phyloP scores from a whole-genome alignment of 202 grass and related monocot species.

The Setaria viridis region DNA sequence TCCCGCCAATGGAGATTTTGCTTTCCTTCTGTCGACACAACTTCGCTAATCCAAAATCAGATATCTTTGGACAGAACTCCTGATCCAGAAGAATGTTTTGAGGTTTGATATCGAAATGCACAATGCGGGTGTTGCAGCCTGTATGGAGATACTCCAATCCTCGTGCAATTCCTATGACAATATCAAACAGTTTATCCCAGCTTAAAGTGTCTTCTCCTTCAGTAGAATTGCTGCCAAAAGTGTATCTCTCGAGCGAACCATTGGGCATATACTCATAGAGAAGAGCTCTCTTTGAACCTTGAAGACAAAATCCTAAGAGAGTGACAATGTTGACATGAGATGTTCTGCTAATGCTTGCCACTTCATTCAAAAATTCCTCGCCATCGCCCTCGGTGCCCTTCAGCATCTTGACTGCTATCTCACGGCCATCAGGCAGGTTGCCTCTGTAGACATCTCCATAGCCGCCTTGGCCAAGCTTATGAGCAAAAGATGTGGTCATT shows the following conservation, averaged over 20 bases:
- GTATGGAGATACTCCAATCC: constrained; percentile 61
- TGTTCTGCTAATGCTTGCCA: constrained; percentile 52
- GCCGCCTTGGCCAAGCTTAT: constrained; percentile 58
- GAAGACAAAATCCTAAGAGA: constrained; percentile 52
- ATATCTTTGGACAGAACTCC: constrained; percentile 52
- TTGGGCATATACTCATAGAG: constrained; percentile 58
- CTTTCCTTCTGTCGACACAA: constrained; percentile 48
- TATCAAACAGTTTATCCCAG: constrained; percentile 55
- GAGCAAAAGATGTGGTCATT: constrained; percentile 50
- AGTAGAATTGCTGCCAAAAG: constrained; percentile 40
- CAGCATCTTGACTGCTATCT: constrained; percentile 60
- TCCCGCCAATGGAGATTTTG: constrained; percentile 43
- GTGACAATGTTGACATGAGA: constrained; percentile 64
- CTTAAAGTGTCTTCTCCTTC: constrained; percentile 16
- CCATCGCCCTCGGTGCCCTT: constrained; percentile 33
- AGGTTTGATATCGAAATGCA: constrained; percentile 62
- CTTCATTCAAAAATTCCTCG: constrained; percentile 57
- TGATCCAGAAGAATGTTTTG: constrained; percentile 58
- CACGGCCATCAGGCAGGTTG: constrained; percentile 34
- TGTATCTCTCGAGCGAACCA: constrained; percentile 57
- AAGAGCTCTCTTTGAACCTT: constrained; percentile 41
- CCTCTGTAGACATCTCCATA: constrained; percentile 56
- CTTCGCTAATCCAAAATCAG: constrained; percentile 55
- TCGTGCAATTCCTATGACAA: constrained; percentile 51
- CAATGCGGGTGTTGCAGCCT: constrained; percentile 50